Evolutionary conservation across 73 alveolate genomes (phyloP), one percentile per base, ranked within the genome.

Genomic region (Stentor coeruleus): DNA sequence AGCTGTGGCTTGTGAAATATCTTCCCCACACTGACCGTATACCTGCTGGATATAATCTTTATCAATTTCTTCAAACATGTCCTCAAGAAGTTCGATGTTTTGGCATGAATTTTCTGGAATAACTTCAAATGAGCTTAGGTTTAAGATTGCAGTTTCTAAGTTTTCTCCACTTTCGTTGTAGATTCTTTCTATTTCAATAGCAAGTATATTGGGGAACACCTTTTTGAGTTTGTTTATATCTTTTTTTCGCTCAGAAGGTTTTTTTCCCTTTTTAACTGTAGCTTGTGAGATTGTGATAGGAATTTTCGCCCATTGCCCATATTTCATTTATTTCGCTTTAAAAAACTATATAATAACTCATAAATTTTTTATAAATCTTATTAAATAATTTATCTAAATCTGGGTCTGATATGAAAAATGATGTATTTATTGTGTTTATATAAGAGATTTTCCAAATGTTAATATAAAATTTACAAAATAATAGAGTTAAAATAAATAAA

Each of bases 1-100:
- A 20, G 79, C 79, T 26, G 79, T 66, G 26, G 79, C 33, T 66
- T 66, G n/a, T 40, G n/a, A 20, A 2, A 66, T 33, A 2, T 66
- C 37, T 33, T 66, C 79, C 14, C 33, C 39, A 66, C 79, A 66
- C 2, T 20, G 37, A 20, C 37, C n/a, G 79, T 26, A 66, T 1
- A 66, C 79, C 33, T 66, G 26, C 14, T 66, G 42, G 39, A 66
- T 66, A 26, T 20, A 20, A 14, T 66, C 79, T 11, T 20, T 1
- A 2, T 31, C 37, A 1, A 28, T 66, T 15, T 66, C 40, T 11
- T 31, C 79, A 66, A 66, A 66, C 79, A 66, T 66, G 39, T 31
- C 79, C 14, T 66, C 0, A 20, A 66, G 37, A 20, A 66, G 37
- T 20, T 20, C 79, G 49, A 66, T 11, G 66, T 66, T 66, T n/a